Base-by-base conservation (phyloP, 2,329 filamentous ascomycete species). In the Cladophialophora psammophila region DNA sequence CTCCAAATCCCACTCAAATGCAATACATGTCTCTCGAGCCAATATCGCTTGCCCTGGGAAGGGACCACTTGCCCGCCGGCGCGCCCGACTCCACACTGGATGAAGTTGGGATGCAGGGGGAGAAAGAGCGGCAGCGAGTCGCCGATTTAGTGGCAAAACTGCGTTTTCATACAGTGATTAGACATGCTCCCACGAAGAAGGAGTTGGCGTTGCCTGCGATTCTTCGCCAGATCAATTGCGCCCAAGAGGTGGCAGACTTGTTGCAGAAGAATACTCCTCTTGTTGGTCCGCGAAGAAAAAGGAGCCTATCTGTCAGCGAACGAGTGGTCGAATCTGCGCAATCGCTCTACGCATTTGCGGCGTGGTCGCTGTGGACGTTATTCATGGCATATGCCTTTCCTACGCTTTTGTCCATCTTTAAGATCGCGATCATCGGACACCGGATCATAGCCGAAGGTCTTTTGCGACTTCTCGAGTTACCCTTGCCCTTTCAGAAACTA, bases 201-300 rank as follows among this genome's bases (percentile, higher is more conserved):
- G 95, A 99, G 77, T 86, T 88, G 69, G 90, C 91, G 1, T 82
- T 99, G 35, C 86, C 90, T 4, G 88, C 88, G 64, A 94, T 98
- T 66, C 87, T 97, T 72, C 93, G 94, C 73, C 94, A 98, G 80
- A 91, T 98, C 77, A 99, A 99, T 75, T 99, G 95, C 85, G 93
- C 94, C 0, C 93, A 90, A 82, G 96, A 99, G 78, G 85, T 99
- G 65, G 90, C 95, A 69, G 86, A 89, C 72, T 83, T 97, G 45
- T 83, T 99, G 72, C 93, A 97, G 74, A 94, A 91, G 76, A 99
- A 98, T 74, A 91, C 93, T 52, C 88, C 90, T n/a, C 84, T 94
- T 42, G 88, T 99, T 57, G 91, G 93, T 0, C 88, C 91, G 42
- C 88, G 94, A 38, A 88, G 89, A 55, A 94, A 94, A 79, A 88